These are phyloP conservation scores for Suillus variegatus DNA, from an alignment of 768 basidiomycete genomes.

Conservation along the genomic window DNA sequence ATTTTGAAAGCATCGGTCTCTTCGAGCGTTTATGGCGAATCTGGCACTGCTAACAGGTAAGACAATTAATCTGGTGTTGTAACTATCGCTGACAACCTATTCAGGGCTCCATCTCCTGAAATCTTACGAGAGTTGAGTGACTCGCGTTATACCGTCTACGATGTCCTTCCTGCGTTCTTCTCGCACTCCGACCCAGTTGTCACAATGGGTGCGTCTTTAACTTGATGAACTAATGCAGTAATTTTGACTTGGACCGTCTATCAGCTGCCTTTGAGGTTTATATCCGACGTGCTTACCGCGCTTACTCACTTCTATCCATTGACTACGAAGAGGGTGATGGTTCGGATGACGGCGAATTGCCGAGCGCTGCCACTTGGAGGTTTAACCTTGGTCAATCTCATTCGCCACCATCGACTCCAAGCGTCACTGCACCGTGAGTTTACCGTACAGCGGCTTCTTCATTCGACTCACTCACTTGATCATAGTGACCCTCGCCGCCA, in stretches of 20 bases:
- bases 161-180: slow-evolving; percentile 97
- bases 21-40: slow-evolving; percentile 88
- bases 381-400: slow-evolving; percentile 93
- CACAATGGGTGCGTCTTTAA: slow-evolving; percentile 62
- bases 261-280: slow-evolving; percentile 95
- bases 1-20: slow-evolving; percentile 88
- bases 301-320: slow-evolving; percentile 86
- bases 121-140: slow-evolving; percentile 92
- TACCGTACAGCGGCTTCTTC: not conserved
- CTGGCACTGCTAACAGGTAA: slow-evolving; percentile 61
- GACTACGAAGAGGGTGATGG: slow-evolving; percentile 95
- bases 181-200: slow-evolving; percentile 83
- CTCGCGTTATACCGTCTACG: slow-evolving; percentile 95
- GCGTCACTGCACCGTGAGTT: slow-evolving; percentile 42
- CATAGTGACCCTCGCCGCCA: slow-evolving; percentile 68
- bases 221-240: not conserved
- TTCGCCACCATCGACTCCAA: slow-evolving; percentile 84
- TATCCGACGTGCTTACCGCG: slow-evolving; percentile 92
- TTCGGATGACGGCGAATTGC: slow-evolving; percentile 79
- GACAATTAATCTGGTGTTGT: slow-evolving; percentile 12
- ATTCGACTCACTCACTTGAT: slow-evolving; percentile 12
- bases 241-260: not conserved
- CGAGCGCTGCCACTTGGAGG: slow-evolving; percentile 85
- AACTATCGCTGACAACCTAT: slow-evolving; percentile 11
- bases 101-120: slow-evolving; percentile 80